phyloP scores from a whole-genome alignment of 805 yeast species.

The Kodamaea nitidulidarum region DNA sequence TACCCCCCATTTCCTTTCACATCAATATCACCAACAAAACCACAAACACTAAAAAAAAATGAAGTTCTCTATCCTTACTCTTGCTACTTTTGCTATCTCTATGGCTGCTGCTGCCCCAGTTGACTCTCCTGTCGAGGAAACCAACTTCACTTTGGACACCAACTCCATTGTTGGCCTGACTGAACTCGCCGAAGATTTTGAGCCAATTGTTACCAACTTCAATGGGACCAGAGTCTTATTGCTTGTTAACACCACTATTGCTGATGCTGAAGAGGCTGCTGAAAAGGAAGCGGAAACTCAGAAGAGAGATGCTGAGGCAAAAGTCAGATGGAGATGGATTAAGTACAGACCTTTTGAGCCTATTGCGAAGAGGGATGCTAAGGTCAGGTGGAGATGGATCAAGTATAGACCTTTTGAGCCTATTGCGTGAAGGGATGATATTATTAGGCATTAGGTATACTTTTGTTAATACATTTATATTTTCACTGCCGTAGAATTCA shows the following conservation, averaged over 20 bases:
- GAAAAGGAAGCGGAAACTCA: not conserved
- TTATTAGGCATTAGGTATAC: too few relatives aligned
- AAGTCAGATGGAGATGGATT: too few relatives aligned
- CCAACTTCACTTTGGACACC: not conserved
- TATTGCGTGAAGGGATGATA: not conserved
- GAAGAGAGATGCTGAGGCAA: not conserved
- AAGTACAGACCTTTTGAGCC: not conserved
- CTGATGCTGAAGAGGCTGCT: constrained; percentile 1
- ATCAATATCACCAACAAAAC: too few relatives aligned
- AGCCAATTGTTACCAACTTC: not conserved
- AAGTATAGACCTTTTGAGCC: not conserved
- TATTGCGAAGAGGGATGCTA: constrained; percentile 10
- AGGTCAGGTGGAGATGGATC: not conserved
- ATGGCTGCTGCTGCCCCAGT: too few relatives aligned
- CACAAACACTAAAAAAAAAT: too few relatives aligned
- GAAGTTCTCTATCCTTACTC: too few relatives aligned
- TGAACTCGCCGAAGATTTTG: not conserved
- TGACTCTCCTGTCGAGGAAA: too few relatives aligned
- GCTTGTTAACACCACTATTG: constrained; percentile 1
- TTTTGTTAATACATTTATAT: too few relatives aligned
- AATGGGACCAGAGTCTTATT: not conserved
- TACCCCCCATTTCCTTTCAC: too few relatives aligned
- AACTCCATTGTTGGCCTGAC: not conserved
- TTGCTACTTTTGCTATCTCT: too few relatives aligned
- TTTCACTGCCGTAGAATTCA: too few relatives aligned